Base-by-base conservation (phyloP, 768 basidiomycete genomes). In the Roridomyces roridus region DNA sequence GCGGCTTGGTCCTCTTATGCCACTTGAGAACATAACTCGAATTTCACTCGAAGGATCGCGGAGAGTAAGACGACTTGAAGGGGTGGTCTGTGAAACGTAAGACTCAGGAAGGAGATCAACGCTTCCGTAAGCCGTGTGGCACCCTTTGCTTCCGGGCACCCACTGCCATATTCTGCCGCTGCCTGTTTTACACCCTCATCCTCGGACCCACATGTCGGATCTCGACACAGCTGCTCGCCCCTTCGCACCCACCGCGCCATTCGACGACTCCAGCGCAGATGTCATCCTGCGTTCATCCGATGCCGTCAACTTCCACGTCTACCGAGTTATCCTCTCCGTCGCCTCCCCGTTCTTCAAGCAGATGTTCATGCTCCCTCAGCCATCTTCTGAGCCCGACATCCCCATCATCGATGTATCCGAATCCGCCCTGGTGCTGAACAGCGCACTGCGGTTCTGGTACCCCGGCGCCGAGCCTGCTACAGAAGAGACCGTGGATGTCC, bases 381-480 rank as follows among this genome's bases (percentile, higher is more conserved):
- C 41, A 12, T 6, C 3, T 6, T 2, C 21, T 10, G 40, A 42
- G 11, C 15, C 50, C 18, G 29, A 43, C 2, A 26, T 34, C 5
- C 40, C 28, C 3, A n/a, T 6, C 15, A 36, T 44, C 2, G 1
- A 7, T 3, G 21, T 51, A 20, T 21, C 50, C 8, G 50, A 51
- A 20, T 24, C 40, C 1, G 50, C 29, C 14, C 3, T 35, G 6
- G 42, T 44, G 7, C 42, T 51, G 29, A 41, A 51, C 26, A 17
- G 50, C 21, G 15, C 24, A 29, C 40, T 51, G 3, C 50, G 50
- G 3, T 42, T 51, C 28, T 51, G 40, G 28, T 51, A 51, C 24
- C 50, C 50, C 14, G 50, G 50, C 21, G 41, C 50, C 23, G 50
- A 43, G 23, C 41, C 50, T 5, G 9, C 40, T 20, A 6, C 10